Base-by-base conservation (phyloP, 164 flowering plant genomes). In the Litsea cubeba region DNA sequence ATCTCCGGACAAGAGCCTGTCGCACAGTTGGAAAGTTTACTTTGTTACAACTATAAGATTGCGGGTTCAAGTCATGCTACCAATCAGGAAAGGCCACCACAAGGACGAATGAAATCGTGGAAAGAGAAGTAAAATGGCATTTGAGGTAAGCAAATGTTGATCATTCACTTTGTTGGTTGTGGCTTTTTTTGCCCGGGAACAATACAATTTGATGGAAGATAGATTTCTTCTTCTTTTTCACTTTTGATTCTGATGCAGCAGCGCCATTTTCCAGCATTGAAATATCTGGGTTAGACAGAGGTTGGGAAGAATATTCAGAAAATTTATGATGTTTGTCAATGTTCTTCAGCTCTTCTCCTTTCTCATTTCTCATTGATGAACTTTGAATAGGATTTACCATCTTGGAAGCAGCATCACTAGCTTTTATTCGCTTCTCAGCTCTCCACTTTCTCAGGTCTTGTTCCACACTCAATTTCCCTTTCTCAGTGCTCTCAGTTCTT, bases 401-500 rank as follows among this genome's bases (percentile, higher is more conserved):
- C 14, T 72, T 82, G 12, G 82, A 86, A 72, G 69, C 78, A 25
- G 87, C 65, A 62, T 87, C 88, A 68, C 78, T 79, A 32, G 88
- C 85, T 87, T 85, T 92, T 32, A 95, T 77, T 51, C 81, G 76
- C 70, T 88, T 87, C 71, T 92, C 92, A 18, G 95, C 84, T 80
- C 99, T 85, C 99, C 99, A 92, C 68, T 84, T 89, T 71, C 99
- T 87, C 79, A 95, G 70, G n/a, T 54, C 60, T 11, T 54, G 18
- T 78, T 95, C 94, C 5, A 86, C 86, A 2, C 91, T 89, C 79
- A 92, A 69, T 76, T 95, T 92, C 50, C 98, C 98, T 83, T 87
- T 88, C 80, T 86, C 83, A 22, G 98, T 98, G 78, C 82, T 84
- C 81, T 88, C 94, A 28, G 97, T 91, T 81, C 86, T 93, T 71